Evolutionary conservation across 495 filamentous ascomycete species (phyloP), one percentile per base, ranked within the genome.

Genomic region (Podospora didyma): DNA sequence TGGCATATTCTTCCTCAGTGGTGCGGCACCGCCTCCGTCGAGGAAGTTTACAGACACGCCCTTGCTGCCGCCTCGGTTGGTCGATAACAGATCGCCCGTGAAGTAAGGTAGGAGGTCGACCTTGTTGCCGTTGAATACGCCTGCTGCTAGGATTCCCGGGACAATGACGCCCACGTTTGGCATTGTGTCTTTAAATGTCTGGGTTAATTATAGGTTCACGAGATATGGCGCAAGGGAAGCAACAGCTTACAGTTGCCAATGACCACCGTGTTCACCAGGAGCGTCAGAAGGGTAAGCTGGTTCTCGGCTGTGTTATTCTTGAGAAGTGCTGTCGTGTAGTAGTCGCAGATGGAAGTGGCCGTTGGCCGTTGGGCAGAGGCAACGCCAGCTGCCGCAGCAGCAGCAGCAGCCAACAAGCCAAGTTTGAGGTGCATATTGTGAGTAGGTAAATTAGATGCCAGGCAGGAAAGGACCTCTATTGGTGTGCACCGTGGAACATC

Each of bases 61-160:
- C 5, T 7, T 16, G 10, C 5, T 42, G 39, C 39, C 0, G 52
- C 71, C 69, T 4, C 42, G 50, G 62, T 83, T 83, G 48, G 71
- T 76, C 2, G 77, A 79, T 16, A 64, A 66, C 7, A 82, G 65
- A 1, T 54, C 66, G 23, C 81, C 81, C 55, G 70, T 69, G 72
- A 83, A 83, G 66, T 81, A 84, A 3, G 73, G 77, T 2, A 72
- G 47, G 39, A 84, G 73, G 58, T 80, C 75, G 61, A 83, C 80
- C 68, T 14, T 19, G 5, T 5, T 74, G 41, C 72, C 75, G 47
- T 80, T 75, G 67, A 65, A 74, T 20, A 28, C 65, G 9, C 71
- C 74, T 2, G 69, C 64, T 31, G 71, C 69, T 35, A 84, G 69
- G 59, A 82, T 82, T 47, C 80, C 80, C 11, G 78, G 69, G n/a